Conservation (phyloP, 2,329 filamentous ascomycete species). For the Ophiocordyceps camponoti-leonardi region DNA sequence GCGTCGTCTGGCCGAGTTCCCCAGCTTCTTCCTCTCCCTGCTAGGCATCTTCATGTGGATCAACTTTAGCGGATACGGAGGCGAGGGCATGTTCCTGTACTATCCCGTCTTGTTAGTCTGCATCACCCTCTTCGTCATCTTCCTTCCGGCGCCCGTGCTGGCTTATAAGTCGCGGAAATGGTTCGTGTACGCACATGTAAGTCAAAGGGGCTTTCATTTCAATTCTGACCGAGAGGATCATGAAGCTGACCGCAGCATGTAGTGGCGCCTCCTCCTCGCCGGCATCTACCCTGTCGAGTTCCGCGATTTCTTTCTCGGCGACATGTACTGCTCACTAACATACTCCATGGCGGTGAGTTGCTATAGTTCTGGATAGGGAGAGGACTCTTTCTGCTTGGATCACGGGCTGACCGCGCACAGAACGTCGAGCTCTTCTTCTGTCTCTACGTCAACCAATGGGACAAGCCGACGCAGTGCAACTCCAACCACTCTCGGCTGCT, state of each 20-base stretch:
- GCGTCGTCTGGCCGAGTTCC: conserved; percentile 74
- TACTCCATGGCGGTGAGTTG: conserved; percentile 68
- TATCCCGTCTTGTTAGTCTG: conserved; percentile 70
- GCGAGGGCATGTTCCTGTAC: conserved; percentile 57
- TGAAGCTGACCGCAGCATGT: conserved; percentile 4
- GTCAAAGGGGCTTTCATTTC: conserved; percentile 19
- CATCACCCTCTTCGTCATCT: conserved; percentile 48
- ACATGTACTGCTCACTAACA: conserved; percentile 92
- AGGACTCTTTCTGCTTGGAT: no score
- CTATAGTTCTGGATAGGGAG: neutral
- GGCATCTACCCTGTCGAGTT: conserved; percentile 91
- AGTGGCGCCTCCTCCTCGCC: conserved; percentile 75
- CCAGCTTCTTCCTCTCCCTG: conserved; percentile 64
- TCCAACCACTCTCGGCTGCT: conserved; percentile 68
- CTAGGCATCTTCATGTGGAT: conserved; percentile 74
- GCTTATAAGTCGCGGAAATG: conserved; percentile 66
- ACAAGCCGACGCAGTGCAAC: conserved; percentile 60
- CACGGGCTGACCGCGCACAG: conserved; percentile 20
- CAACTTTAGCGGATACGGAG: conserved; percentile 61
- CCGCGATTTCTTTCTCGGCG: conserved; percentile 89
- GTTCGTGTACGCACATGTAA: conserved; percentile 77
- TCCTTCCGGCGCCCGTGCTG: conserved; percentile 58
- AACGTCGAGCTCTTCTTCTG: conserved; percentile 93
- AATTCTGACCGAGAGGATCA: neutral
- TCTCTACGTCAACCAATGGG: conserved; percentile 68